These are phyloP conservation scores for Fusarium neocosmosporiellum DNA, from an alignment of 2,329 filamentous ascomycete genomes.

Conservation along the genomic window DNA sequence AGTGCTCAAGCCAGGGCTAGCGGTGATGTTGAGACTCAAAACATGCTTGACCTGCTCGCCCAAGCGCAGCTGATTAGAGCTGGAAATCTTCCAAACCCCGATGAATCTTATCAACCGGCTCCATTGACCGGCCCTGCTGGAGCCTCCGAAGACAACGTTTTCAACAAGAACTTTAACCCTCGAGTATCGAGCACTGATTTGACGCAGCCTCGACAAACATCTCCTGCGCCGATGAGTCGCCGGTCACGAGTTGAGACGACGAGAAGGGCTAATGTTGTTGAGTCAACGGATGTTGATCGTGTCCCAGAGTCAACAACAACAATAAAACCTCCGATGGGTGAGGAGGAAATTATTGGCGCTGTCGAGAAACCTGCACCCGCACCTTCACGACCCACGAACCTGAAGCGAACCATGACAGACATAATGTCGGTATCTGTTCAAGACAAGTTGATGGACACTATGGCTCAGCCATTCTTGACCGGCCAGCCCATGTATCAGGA, in stretches of 20 bases:
- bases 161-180: conserved; percentile 82
- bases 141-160: conserved; percentile 79
- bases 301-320: conserved; percentile 55
- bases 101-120: conserved; percentile 55
- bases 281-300: conserved; percentile 35
- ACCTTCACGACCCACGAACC: conserved; percentile 70
- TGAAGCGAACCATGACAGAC: conserved; percentile 92
- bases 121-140: conserved; percentile 85
- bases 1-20: conserved; percentile 85
- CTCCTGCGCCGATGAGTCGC: conserved; percentile 44
- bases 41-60: conserved; percentile 88
- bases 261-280: conserved; percentile 26
- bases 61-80: conserved; percentile 82
- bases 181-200: conserved; percentile 63
- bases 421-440: conserved; percentile 79
- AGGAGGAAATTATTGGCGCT: conserved; percentile 65
- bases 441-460: conserved; percentile 84
- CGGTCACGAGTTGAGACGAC: conserved; percentile 30
- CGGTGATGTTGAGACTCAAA: conserved; percentile 88
- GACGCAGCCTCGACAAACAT: conserved; percentile 49
- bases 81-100: conserved; percentile 67
- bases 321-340: conserved; percentile 48
- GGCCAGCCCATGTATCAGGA: conserved; percentile 51
- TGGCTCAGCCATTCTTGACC: conserved; percentile 82
- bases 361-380: conserved; percentile 56